Percentiles rank a stretch among this genome's conserved stretches.
phyloP scores from a whole-genome alignment of 345 rosid genomes.

The Eucalyptus coolabah region DNA sequence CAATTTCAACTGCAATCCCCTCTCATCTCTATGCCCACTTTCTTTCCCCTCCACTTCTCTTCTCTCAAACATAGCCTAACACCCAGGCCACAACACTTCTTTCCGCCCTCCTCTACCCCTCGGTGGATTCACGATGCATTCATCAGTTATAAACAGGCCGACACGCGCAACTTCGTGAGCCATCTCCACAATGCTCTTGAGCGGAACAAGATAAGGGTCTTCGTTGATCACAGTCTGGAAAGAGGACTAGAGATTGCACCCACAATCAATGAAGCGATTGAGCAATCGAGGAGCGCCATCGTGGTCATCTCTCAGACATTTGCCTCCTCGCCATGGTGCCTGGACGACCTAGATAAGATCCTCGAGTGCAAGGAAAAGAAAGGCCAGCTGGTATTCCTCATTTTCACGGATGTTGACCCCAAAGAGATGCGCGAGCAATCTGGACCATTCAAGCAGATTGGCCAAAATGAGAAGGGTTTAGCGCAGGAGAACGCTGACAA shows the following conservation, averaged over 20 bases:
- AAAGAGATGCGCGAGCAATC: background rate
- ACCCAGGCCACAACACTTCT: background rate
- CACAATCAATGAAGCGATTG: background rate
- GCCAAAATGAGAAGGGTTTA: background rate
- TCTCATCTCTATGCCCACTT: background rate
- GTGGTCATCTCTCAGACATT: background rate
- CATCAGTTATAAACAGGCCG: background rate
- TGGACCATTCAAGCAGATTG: background rate
- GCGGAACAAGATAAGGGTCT: background rate
- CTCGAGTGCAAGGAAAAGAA: background rate
- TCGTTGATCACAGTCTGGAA: background rate
- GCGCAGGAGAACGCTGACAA: background rate
- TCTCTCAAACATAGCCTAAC: background rate
- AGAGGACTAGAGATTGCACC: background rate
- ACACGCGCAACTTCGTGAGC: background rate
- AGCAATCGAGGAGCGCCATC: background rate
- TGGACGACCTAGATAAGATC: background rate
- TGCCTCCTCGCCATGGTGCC: background rate
- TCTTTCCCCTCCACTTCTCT: background rate
- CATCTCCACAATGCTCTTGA: background rate
- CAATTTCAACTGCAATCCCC: background rate
- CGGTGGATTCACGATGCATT: background rate
- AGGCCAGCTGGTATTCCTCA: background rate
- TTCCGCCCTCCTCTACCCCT: background rate
- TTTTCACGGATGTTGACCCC: background rate